phyloP scores from a whole-genome alignment of 805 yeast species.

The Ogataea zsoltii region DNA sequence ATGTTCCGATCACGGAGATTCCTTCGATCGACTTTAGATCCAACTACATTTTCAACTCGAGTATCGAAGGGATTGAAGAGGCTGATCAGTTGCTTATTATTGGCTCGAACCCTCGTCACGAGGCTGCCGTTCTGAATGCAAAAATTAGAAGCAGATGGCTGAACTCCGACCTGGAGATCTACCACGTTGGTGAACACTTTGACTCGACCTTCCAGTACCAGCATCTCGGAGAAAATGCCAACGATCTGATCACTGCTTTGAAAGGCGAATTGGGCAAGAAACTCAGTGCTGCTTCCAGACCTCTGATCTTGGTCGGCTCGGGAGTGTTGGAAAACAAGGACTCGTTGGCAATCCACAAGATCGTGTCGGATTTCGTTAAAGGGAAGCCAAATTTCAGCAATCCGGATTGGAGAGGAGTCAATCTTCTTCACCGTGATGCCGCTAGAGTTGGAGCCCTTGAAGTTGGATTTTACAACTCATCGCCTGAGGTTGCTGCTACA shows the following conservation, averaged over 20 bases:
- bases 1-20: constrained; percentile 55
- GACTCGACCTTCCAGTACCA: constrained; percentile 72
- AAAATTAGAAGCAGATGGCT: constrained; percentile 83
- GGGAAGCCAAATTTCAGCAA: constrained; percentile 60
- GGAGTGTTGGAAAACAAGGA: constrained; percentile 71
- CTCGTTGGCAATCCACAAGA: constrained; percentile 57
- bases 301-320: constrained; percentile 79
- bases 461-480: constrained; percentile 65
- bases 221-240: constrained; percentile 61
- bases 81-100: constrained; percentile 79
- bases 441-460: constrained; percentile 87
- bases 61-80: constrained; percentile 75
- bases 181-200: constrained; percentile 72
- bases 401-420: constrained; percentile 79
- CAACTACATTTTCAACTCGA: constrained; percentile 76
- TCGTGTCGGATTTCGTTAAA: constrained; percentile 60
- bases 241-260: constrained; percentile 59
- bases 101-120: constrained; percentile 88
- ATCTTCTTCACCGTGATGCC: constrained; percentile 80
- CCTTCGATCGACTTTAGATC: constrained; percentile 79
- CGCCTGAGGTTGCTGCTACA: constrained; percentile 45
- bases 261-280: constrained; percentile 69
- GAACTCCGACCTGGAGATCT: constrained; percentile 61
- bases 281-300: constrained; percentile 65
- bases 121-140: constrained; percentile 85